phyloP scores from a whole-genome alignment of 2,329 filamentous ascomycete genomes.

The Hypoxylon sp. region DNA sequence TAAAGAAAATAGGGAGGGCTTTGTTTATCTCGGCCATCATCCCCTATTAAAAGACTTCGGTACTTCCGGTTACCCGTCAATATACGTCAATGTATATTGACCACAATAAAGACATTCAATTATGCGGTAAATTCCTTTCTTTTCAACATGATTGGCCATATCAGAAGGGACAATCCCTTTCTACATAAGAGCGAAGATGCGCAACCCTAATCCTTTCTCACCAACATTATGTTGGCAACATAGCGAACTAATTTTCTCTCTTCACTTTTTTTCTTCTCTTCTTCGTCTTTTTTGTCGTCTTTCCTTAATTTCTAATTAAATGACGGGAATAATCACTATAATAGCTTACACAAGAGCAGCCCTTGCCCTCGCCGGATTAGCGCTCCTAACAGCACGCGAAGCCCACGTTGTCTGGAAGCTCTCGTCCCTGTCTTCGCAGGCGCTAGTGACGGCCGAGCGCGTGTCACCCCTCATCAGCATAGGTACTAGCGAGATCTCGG shows the following conservation, averaged over 20 bases:
- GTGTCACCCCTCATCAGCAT: background rate
- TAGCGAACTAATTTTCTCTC: background rate
- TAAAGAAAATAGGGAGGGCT: background rate
- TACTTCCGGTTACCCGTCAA: background rate
- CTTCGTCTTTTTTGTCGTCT: background rate
- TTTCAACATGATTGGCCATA: background rate
- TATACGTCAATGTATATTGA: background rate
- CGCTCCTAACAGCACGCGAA: constrained; percentile 1
- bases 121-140: background rate
- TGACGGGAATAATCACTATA: background rate
- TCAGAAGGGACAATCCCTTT: background rate
- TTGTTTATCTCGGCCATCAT: background rate
- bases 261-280: background rate
- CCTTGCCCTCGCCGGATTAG: background rate
- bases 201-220: background rate
- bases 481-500: background rate
- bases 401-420: background rate
- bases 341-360: constrained; percentile 8
- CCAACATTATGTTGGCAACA: too few species aligned
- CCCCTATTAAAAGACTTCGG: too few species aligned
- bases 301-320: background rate
- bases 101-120: background rate
- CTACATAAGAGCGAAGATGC: too few species aligned
- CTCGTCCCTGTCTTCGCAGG: background rate
- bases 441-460: background rate